Base-by-base conservation (phyloP, 345 rosid genomes). In the Citrus inodora region DNA sequence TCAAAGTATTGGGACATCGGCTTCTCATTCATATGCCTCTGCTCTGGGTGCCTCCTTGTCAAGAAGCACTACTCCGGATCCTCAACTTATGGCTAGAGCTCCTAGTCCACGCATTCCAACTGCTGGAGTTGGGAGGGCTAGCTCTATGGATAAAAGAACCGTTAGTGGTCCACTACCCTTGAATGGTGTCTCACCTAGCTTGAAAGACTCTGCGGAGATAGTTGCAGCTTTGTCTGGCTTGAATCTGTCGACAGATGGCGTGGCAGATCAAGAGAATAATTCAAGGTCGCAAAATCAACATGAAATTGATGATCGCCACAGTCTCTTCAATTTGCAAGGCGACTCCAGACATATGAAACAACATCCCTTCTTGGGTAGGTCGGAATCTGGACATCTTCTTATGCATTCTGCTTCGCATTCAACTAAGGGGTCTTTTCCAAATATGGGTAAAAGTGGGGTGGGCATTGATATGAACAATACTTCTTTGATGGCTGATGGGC, bases 51-150 rank as follows among this genome's bases (percentile, higher is more conserved):
- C 87, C 33, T 86, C 92, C 61, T 79, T 86, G 86, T 91, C 93
- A 6, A 86, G 95, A 78, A 89, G 89, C 76, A 75, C 85, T 67
- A 89, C 95, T 5, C 92, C 95, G 64, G 95, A 89, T 22, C 89
- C 90, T 68, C 93, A 88, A 70, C 86, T 86, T 77, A 77, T 84
- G 11, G 90, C 87, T 42, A 86, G 91, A 68, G 87, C 85, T 83
- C 88, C 91, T 46, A 90, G 89, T 71, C 92, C 93, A 40, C 85
- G 82, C 60, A 87, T 86, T 82, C 90, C 89, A 59, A 84, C 91
- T 51, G 83, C 87, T 82, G 92, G 92, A 73, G 88, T 80, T 40
- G 92, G 89, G 30, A 87, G 91, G 81, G 60, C 70, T 68, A 81
- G 76, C 79, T 85, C 88, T 25, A 76, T 86, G 76, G 90, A 90